Evolutionary conservation across 2,329 filamentous ascomycete species (phyloP), one percentile per base, ranked within the genome.

Genomic region (Colletotrichum sp.): DNA sequence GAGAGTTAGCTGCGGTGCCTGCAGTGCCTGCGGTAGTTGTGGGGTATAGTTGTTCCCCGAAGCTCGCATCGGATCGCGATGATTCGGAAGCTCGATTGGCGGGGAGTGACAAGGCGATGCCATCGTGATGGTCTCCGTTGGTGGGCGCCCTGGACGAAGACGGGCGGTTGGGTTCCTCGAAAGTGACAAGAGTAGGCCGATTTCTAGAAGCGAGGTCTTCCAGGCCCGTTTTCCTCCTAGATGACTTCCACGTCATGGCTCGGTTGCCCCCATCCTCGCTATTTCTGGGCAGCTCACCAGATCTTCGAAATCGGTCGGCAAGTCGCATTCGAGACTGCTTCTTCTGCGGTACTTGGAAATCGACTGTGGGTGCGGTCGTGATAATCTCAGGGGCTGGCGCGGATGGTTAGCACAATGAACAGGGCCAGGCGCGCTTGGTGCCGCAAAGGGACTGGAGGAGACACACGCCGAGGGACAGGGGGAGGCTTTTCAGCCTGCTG

Each of bases 31-130:
- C 92, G 13, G 92, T 93, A 8, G 92, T 93, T 60, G 89, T 93
- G 69, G 89, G 91, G 63, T 86, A 90, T 78, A 87, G 90, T 83
- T 91, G 91, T 80, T 96, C 93, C 57, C 90, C 92, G 18, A 93
- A 94, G 85, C 95, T 98, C 60, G 92, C 94, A 83, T 98, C 96
- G 32, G 96, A 98, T 79, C 94, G 92, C 3, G 96, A 98, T 3
- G 96, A 98, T 81, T 98, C 96, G 18, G 77, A 78, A 24, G 64
- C 71, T 59, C 77, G 67, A 18, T 68, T 34, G 12, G 60, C 34
- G 18, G 73, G 65, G 12, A 76, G 72, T 7, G 74, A 69, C 66
- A 73, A 30, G 16, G 63, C 70, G 16, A 61, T 36, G 6, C 68
- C 26, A 16, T 77, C 76, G 21, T 73, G 64, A n/a, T 64, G 70